A percentile compares a stretch with the other conserved stretches of the same genome.
Evolutionary conservation across 148 eudicot genomes (phyloP).

Genomic region (Silene uniflora): DNA sequence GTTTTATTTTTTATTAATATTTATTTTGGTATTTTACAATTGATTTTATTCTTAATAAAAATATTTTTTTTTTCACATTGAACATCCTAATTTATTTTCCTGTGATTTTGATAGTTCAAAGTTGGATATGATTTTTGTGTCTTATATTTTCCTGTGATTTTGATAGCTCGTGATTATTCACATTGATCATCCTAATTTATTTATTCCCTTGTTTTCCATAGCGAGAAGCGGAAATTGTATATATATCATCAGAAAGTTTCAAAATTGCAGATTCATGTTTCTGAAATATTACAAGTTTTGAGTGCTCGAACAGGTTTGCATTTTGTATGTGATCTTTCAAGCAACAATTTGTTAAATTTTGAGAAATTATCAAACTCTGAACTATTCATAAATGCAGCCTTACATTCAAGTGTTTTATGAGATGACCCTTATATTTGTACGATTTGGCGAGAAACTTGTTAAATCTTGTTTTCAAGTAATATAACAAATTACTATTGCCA

Average conservation of each 20-base stretch:
- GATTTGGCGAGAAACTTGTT: too few relatives aligned
- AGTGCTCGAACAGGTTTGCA: constrained; percentile 56
- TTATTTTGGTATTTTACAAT: too few relatives aligned
- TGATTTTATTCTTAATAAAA: too few relatives aligned
- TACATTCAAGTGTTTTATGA: neutral
- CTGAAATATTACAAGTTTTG: constrained; percentile 70
- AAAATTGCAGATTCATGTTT: constrained; percentile 82
- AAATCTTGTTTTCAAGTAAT: too few relatives aligned
- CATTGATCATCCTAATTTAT: neutral
- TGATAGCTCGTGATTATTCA: neutral
- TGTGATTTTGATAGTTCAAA: too few relatives aligned
- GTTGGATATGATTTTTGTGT: neutral
- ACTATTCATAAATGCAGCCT: neutral
- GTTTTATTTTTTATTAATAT: too few relatives aligned
- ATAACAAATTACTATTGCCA: too few relatives aligned
- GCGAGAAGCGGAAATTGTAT: constrained; percentile 91
- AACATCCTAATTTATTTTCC: too few relatives aligned
- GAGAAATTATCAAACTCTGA: neutral
- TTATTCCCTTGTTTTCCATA: constrained; percentile 26
- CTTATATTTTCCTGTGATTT: neutral
- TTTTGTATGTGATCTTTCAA: constrained; percentile 12
- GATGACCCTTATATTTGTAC: neutral
- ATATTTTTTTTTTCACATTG: neutral
- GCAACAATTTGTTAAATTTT: too few relatives aligned
- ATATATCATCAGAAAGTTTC: constrained; percentile 88